These are phyloP conservation scores for Aegilops tauschii DNA, from an alignment of 176 grass and related monocot genomes.

Conservation along the genomic window DNA sequence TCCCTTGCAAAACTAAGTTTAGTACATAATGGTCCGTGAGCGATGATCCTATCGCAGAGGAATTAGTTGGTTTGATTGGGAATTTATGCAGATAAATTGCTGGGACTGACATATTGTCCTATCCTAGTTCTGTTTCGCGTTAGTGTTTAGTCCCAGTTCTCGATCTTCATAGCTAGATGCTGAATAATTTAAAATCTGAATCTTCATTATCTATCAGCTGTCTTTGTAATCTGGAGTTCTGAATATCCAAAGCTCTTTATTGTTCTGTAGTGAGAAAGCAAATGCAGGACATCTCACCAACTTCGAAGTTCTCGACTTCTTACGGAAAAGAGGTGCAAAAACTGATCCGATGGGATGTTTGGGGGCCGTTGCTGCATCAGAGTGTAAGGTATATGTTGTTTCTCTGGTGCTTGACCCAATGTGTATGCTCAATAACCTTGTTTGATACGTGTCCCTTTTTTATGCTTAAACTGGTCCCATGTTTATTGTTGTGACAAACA, in stretches of 20 bases:
- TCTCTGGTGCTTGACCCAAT: neutral
- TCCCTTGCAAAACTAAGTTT: neutral
- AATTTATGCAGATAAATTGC: neutral
- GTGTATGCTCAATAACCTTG: neutral
- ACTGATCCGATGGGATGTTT: slow-evolving; percentile 82
- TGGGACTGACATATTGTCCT: neutral
- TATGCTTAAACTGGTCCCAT: neutral
- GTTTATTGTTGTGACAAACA: neutral
- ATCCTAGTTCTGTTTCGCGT: neutral
- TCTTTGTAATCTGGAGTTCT: neutral
- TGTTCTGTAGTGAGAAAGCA: slow-evolving; percentile 48
- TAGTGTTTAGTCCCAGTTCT: neutral
- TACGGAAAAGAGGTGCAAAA: slow-evolving; percentile 69
- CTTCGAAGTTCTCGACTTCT: slow-evolving; percentile 81
- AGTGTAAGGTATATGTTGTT: slow-evolving; percentile 64
- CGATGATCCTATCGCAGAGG: neutral
- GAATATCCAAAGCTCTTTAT: neutral
- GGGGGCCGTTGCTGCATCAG: slow-evolving; percentile 69
- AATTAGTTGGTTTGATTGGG: neutral
- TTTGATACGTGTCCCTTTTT: neutral
- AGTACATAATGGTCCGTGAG: neutral
- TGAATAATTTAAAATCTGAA: too few species aligned
- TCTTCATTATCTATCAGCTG: too few species aligned
- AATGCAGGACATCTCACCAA: slow-evolving; percentile 72
- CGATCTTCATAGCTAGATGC: too few species aligned